Evolutionary conservation across 495 filamentous ascomycete genomes (phyloP).

Genomic region (Penicillium steckii): DNA sequence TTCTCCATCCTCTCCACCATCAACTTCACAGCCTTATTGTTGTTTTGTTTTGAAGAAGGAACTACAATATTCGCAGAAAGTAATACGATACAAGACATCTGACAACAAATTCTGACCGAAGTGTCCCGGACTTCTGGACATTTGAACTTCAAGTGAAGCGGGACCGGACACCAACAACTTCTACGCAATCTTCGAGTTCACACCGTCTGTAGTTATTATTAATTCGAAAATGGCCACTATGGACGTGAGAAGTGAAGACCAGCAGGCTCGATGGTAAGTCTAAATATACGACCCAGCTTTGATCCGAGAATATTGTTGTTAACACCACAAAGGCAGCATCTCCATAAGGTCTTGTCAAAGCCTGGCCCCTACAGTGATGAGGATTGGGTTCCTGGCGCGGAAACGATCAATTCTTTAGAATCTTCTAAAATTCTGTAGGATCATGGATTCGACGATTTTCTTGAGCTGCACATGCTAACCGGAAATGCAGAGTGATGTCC

Average conservation of each 20-base stretch:
- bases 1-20: constrained; percentile 15
- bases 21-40: constrained; percentile 1
- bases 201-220: background rate
- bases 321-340: constrained; percentile 62
- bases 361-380: constrained; percentile 76
- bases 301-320: constrained; percentile 3
- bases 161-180: background rate
- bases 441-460: background rate
- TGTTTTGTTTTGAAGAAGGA: background rate
- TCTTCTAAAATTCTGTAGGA: constrained; percentile 70
- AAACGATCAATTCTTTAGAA: constrained; percentile 58
- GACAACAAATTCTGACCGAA: background rate
- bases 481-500: constrained; percentile 34
- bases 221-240: constrained; percentile 13
- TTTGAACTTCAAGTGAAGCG: background rate
- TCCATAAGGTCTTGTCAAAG: constrained; percentile 73
- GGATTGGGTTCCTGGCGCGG: constrained; percentile 62
- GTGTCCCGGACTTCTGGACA: background rate
- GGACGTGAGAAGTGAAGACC: background rate
- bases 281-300: background rate
- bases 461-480: constrained; percentile 18
- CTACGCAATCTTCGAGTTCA: background rate
- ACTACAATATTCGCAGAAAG: background rate
- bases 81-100: background rate
- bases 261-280: background rate